phyloP scores from a whole-genome alignment of 148 eudicot species.

The Cornus controversa region DNA sequence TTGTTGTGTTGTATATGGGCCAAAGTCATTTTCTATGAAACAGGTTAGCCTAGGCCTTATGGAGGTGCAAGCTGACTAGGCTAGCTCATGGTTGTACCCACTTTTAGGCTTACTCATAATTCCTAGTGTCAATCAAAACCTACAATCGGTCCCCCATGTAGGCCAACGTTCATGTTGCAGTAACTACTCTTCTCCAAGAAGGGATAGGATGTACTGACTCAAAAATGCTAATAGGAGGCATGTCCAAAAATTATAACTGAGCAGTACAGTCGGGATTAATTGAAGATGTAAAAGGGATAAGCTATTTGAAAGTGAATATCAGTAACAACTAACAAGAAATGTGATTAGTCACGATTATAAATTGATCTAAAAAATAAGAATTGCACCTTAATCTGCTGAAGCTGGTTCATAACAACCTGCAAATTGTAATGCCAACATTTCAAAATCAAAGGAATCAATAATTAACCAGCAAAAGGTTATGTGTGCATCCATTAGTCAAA shows the following conservation, averaged over 20 bases:
- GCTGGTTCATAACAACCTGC: slow-evolving; percentile 74
- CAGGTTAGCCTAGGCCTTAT: not conserved
- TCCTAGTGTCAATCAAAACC: too few relatives aligned
- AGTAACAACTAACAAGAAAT: not conserved
- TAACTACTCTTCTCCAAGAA: too few relatives aligned
- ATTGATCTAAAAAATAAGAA: slow-evolving; percentile 18
- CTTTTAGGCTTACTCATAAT: too few relatives aligned
- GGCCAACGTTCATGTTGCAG: too few relatives aligned
- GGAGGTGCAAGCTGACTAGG: not conserved
- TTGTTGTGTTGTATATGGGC: not conserved
- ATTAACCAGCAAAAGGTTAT: not conserved
- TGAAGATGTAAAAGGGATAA: too few relatives aligned
- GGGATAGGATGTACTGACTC: too few relatives aligned
- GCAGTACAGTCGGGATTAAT: too few relatives aligned
- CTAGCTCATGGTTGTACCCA: too few relatives aligned
- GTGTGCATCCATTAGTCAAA: slow-evolving; percentile 10
- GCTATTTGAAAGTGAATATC: too few relatives aligned
- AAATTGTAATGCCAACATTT: slow-evolving; percentile 12
- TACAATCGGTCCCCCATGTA: too few relatives aligned
- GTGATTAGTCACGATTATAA: slow-evolving; percentile 11
- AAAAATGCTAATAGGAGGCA: too few relatives aligned
- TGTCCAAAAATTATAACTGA: too few relatives aligned
- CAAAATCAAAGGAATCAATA: slow-evolving; percentile 10
- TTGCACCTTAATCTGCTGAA: slow-evolving; percentile 71
- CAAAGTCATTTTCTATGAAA: not conserved